Percentiles rank a stretch among this genome's conserved stretches.
phyloP scores from a whole-genome alignment of 2,329 filamentous ascomycete species.

The Pestalotiopsis sp. region DNA sequence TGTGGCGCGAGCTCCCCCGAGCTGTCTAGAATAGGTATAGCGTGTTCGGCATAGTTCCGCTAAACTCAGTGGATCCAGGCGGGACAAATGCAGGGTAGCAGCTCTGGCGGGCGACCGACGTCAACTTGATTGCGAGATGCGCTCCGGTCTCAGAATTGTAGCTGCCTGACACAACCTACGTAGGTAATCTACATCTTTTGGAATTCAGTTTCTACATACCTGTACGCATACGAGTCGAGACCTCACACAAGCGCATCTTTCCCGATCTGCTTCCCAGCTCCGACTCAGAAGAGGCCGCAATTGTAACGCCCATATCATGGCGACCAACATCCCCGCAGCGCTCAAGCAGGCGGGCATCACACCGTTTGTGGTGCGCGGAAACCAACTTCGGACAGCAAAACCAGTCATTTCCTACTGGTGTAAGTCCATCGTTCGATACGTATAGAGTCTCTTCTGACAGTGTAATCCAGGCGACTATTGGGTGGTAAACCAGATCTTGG shows the following conservation, averaged over 20 bases:
- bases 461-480: conserved; percentile 75
- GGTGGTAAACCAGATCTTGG: conserved; percentile 89
- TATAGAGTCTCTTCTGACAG: conserved; percentile 18
- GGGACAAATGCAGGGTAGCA: neutral
- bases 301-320: conserved; percentile 56
- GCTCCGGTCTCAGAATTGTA: neutral
- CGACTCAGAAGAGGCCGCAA: neutral
- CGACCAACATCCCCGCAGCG: conserved; percentile 68
- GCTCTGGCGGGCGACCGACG: neutral
- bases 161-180: neutral
- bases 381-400: conserved; percentile 81
- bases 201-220: neutral
- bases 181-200: neutral
- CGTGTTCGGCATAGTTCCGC: neutral
- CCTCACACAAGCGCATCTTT: neutral
- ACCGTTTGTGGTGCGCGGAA: conserved; percentile 81
- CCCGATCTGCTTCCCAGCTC: neutral
- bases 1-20: conserved; percentile 31
- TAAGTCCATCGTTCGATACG: conserved; percentile 47
- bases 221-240: neutral
- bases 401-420: conserved; percentile 96
- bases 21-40: neutral
- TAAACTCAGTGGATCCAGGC: neutral
- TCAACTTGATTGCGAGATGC: neutral
- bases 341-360: conserved; percentile 82